Evolutionary conservation across 1,139 yeast species (phyloP).

Genomic region (Yamadazyma diospyri): DNA sequence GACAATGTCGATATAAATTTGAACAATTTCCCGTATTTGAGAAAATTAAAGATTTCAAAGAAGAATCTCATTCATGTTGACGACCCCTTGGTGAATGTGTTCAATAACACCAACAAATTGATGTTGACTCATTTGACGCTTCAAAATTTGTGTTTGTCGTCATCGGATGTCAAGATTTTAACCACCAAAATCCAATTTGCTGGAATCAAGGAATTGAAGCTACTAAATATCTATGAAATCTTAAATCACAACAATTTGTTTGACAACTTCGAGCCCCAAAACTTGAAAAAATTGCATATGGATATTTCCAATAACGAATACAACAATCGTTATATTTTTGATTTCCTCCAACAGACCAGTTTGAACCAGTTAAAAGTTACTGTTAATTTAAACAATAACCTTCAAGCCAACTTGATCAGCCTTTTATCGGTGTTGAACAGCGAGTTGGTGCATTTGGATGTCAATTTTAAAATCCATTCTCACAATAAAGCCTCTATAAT

Average conservation of each 20-base stretch:
- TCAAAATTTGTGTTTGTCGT: conserved; percentile 17
- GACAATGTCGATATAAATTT: conserved; percentile 15
- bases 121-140: conserved; percentile 14
- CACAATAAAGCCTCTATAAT: conserved; percentile 7
- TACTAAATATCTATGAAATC: conserved; percentile 22
- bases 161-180: conserved; percentile 14
- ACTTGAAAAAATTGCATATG: conserved; percentile 11
- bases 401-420: conserved; percentile 12
- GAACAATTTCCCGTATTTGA: conserved; percentile 14
- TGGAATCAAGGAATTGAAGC: conserved; percentile 16
- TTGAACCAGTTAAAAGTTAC: conserved; percentile 14
- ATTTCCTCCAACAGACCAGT: conserved; percentile 1
- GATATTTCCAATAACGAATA: conserved; percentile 18
- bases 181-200: conserved; percentile 13
- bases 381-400: conserved; percentile 15
- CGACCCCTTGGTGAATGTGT: conserved; percentile 14
- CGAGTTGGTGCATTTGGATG: conserved; percentile 5
- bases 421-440: conserved; percentile 7
- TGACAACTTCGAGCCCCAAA: not conserved
- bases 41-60: conserved; percentile 17
- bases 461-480: conserved; percentile 6
- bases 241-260: conserved; percentile 1
- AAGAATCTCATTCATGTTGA: conserved; percentile 15
- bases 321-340: conserved; percentile 11
- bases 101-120: conserved; percentile 11